Conservation (phyloP, 2,329 filamentous ascomycete species). For the Rutstroemia sp. region DNA sequence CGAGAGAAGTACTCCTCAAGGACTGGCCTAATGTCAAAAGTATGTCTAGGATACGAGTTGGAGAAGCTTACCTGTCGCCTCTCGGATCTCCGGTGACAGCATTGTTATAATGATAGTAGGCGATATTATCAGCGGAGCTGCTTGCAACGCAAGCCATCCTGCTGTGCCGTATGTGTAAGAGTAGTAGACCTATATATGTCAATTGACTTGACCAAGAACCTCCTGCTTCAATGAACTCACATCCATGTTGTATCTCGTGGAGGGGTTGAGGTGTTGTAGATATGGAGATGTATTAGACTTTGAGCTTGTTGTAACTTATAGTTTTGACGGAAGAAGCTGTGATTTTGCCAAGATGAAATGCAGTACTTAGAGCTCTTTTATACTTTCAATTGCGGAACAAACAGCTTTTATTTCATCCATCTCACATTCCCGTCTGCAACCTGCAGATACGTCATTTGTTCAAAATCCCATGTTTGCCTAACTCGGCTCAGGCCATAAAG, state of each 20-base stretch:
- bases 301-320: no score
- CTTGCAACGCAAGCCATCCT: conserved; percentile 41
- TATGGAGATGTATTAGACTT: no score
- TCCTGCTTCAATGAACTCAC: neutral
- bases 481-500: neutral
- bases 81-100: conserved; percentile 48
- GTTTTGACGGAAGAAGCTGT: no score
- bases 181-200: conserved; percentile 37
- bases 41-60: neutral
- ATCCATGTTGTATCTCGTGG: neutral
- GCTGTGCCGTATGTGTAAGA: conserved; percentile 45
- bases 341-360: no score
- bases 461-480: no score
- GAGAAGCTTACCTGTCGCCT: conserved; percentile 40
- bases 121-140: conserved; percentile 44
- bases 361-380: no score
- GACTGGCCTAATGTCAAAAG: conserved; percentile 25
- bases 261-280: no score
- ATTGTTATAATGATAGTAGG: conserved; percentile 55
- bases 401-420: no score
- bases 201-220: neutral
- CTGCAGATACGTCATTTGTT: neutral
- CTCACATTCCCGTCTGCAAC: no score
- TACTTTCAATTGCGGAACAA: no score
- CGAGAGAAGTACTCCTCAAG: conserved; percentile 59